Base-by-base conservation (phyloP, 352 stramenopile species). In the Phytophthora cryptogea region DNA sequence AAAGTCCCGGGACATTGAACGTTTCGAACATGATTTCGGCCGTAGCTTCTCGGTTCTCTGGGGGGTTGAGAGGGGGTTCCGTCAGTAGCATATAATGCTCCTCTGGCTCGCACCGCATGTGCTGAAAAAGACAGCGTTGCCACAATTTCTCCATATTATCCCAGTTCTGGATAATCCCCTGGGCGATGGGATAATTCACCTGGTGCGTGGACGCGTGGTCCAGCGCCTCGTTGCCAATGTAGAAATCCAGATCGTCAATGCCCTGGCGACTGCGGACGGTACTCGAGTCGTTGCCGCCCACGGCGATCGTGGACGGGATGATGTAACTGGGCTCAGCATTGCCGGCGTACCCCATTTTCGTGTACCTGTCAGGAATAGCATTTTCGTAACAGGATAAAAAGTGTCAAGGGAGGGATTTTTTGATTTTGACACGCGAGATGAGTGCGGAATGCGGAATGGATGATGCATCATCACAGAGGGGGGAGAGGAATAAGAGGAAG, bases 21-120 rank as follows among this genome's bases (percentile, higher is more conserved):
- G 94, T 98, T 76, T 98, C 94, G 56, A 98, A 98, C 92, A 98
- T 98, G 73, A 98, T 97, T 78, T 98, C 93, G 31, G 92, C 95
- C 30, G 94, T 98, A 48, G 93, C 90, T 64, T 99, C 95, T 36
- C 90, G 80, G 75, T 99, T 98, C 78, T 98, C 95, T 0, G 93
- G 94, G 11, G 95, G 95, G 70, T 98, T 98, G 5, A 98, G 73
- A 8, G 92, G 91, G 31, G 92, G 89, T 63, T 98, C 94, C 17
- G 94, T 98, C 42, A 95, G 71, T 45, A 93, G 49, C 70, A 97
- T 89, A 54, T 96, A 96, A 74, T 98, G 93, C 58, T 98, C 93
- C 64, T 97, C 91, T 0, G 93, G 93, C 58, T 98, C 90, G 59
- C 91, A 98, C 26, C 92, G 88, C 72, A 98, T 83, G 70, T 97